These are phyloP conservation scores for Acanthamoeba culbertsoni DNA, from an alignment of 208 protist species.

Conservation along the genomic window DNA sequence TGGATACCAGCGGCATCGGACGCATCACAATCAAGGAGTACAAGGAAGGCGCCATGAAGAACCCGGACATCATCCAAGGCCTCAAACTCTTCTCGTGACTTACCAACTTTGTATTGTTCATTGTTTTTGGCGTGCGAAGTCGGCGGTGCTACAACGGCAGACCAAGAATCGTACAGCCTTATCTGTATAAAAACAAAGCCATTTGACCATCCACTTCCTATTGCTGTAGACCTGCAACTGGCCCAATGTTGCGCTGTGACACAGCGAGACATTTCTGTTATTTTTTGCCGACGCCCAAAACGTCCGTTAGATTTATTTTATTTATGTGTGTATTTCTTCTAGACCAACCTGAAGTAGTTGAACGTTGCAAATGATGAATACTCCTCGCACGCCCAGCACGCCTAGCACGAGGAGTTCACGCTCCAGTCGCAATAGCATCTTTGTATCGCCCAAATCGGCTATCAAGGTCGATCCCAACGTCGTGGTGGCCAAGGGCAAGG, in stretches of 20 bases:
- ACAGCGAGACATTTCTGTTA: too few species aligned
- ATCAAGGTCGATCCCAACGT: neutral
- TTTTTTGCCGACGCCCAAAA: too few species aligned
- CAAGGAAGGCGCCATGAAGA: slow-evolving; percentile 70
- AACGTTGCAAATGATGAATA: slow-evolving; percentile 20
- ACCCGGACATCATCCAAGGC: slow-evolving; percentile 78
- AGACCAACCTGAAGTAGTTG: neutral
- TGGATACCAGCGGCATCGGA: slow-evolving; percentile 17
- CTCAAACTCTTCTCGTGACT: slow-evolving; percentile 61
- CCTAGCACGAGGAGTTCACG: neutral
- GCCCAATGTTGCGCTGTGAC: too few species aligned
- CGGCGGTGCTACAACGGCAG: neutral
- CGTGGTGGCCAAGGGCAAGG: neutral
- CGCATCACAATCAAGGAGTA: slow-evolving; percentile 55
- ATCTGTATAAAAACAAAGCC: too few species aligned
- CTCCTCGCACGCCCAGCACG: neutral
- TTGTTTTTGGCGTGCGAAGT: neutral
- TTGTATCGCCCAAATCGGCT: neutral
- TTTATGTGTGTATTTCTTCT: too few species aligned
- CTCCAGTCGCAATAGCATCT: neutral
- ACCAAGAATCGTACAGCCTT: too few species aligned
- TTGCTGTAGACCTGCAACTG: too few species aligned
- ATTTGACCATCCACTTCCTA: too few species aligned
- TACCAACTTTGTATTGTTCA: neutral
- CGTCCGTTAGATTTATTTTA: too few species aligned